Conservation (phyloP, 768 basidiomycete genomes). For the Boletus patriciae region DNA sequence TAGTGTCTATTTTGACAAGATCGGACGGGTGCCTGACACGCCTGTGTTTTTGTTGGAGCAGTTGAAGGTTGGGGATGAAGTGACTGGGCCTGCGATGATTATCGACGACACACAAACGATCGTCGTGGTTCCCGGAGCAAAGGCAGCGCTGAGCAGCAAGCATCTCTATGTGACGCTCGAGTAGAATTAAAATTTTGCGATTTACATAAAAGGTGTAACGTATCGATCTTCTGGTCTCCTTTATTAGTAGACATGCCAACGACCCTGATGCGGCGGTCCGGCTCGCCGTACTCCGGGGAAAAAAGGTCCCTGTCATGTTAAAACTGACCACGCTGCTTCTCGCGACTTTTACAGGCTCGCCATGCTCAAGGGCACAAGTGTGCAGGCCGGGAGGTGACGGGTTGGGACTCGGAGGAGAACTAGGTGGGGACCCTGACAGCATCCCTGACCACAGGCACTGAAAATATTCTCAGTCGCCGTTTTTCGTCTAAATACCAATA, state of each 20-base stretch:
- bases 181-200: slow-evolving; percentile 23
- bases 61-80: slow-evolving; percentile 65
- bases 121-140: slow-evolving; percentile 75
- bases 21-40: slow-evolving; percentile 73
- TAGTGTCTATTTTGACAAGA: slow-evolving; percentile 80
- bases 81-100: slow-evolving; percentile 89
- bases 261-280: neutral
- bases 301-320: neutral
- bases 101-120: slow-evolving; percentile 96
- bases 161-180: slow-evolving; percentile 58
- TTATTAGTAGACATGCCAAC: neutral
- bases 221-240: neutral
- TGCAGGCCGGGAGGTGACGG: neutral
- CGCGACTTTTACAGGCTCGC: neutral
- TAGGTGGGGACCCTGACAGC: slow-evolving; percentile 21
- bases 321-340: neutral
- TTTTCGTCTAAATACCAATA: neutral
- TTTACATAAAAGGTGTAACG: slow-evolving; percentile 4
- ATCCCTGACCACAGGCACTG: slow-evolving; percentile 14
- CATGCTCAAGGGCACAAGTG: neutral
- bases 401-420: neutral
- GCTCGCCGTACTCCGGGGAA: neutral
- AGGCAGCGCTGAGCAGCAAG: slow-evolving; percentile 63
- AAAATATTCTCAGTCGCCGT: slow-evolving; percentile 7
- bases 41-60: slow-evolving; percentile 75